Evolutionary conservation across 805 yeast genomes (phyloP), one percentile per base, ranked within the genome.

Genomic region (Kodamaea nitidulidarum): DNA sequence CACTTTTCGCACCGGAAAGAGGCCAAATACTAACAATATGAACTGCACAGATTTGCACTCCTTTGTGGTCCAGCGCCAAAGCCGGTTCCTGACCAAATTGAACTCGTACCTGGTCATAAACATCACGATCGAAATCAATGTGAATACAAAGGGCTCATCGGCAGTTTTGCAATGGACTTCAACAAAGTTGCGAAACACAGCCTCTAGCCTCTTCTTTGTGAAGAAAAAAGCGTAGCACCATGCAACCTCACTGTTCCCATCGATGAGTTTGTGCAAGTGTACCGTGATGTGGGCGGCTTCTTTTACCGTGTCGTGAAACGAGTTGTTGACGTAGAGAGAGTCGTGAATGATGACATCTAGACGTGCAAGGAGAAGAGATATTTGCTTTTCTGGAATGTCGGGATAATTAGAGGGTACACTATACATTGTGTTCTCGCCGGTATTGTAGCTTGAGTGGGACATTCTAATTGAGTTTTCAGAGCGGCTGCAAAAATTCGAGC

Each of bases 401-500:
- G 31, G 31, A 12, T 27, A 27, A 8, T 12, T 14, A 7, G 31
- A 14, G 15, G 31, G 31, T 5, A 15, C 15, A 10, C 31, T 27
- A 7, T 14, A 27, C 15, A 6, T 14, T 9, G 31, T 27, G 31
- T 14, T 12, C 10, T 27, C 31, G 31, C 31, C 31, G 16, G 39
- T 36, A 21, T 36, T 36, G 34, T 36, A 36, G 27, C 11, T 18
- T 6, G 39, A 26, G 22, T 28, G 39, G 7, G 39, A 16, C 34
- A 36, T 37, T 36, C 31, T 35, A 31, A 37, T 25, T 7, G 22
- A 8, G 5, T 20, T 20, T 20, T n/a, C n/a, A n/a, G n/a, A 20
- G 22, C 22, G 22, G 22, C 22, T 20, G 22, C 22, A 8, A 20
- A 21, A 36, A 27, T 7, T 25, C 27, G n/a, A 7, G 27, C n/a